Base-by-base conservation (phyloP, 306 rosid species). In the Inga laurina region DNA sequence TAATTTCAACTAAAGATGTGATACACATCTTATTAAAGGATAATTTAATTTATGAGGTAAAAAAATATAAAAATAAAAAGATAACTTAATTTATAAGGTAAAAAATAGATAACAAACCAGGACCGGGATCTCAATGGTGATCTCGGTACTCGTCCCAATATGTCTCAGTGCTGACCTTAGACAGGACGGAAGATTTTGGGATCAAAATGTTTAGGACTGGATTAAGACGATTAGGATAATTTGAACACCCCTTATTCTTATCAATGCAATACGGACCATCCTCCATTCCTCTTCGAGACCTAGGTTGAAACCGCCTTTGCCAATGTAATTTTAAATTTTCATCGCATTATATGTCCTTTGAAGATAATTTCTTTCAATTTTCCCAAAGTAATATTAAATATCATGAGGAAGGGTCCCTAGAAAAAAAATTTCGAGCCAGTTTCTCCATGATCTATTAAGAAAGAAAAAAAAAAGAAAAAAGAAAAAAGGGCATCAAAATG, bases 261-360 rank as follows among this genome's bases (percentile, higher is more conserved):
- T 83, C 45, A 43, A 32, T 72, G 79, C 37, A 66, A 18, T 68
- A 30, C 10, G 34, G 59, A 79, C 62, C 48, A 41, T 48, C 52
- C 65, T 48, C 66, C 56, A 9, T 18, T 8, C 49, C 7, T 18
- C 74, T 69, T 45, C 64, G 30, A 75, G 35, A 39, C 61, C 62
- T 56, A 21, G 54, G 13, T 8, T 73, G 78, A 48, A 73, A 32
- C n/a, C 34, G 14, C 37, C 18, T 37, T 56, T 73, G 11, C 57
- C 71, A 48, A 57, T 61, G 51, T 71, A 66, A 65, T n/a, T 56
- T 21, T 35, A n/a, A 34, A 75, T 56, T 75, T 21, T 75, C 34
- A 4, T 49, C 21, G 30, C 49, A 10, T 54, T 21, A 35, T 21
- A 3, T 21, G 46, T 10, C 79, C 34, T 34, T 52, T 12, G 12